phyloP scores from a whole-genome alignment of 2,329 filamentous ascomycete species.

The Penicillium expansum region DNA sequence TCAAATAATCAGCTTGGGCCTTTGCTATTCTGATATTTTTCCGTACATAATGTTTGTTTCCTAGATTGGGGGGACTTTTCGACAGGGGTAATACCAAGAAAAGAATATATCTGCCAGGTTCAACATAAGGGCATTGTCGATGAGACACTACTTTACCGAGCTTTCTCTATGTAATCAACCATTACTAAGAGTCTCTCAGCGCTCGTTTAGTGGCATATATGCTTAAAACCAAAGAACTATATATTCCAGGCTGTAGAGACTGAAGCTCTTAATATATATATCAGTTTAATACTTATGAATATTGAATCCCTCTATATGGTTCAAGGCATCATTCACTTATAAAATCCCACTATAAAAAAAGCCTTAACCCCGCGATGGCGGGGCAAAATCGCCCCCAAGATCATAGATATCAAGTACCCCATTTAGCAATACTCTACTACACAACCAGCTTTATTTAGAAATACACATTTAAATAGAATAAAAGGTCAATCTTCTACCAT shows the following conservation, averaged over 20 bases:
- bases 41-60: not conserved
- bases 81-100: not conserved
- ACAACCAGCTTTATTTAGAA: not conserved
- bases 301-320: not conserved
- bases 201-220: not conserved
- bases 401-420: not conserved
- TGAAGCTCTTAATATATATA: no score
- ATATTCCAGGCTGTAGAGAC: no score
- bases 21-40: not conserved
- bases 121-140: not conserved
- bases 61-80: not conserved
- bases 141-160: not conserved
- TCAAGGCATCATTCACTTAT: not conserved
- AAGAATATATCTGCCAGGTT: not conserved
- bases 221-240: no score
- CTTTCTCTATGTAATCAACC: not conserved
- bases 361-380: not conserved
- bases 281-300: not conserved
- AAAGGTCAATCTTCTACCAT: not conserved
- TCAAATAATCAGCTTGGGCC: no score
- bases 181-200: not conserved
- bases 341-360: no score
- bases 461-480: not conserved
- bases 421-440: not conserved
- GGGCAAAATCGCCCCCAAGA: not conserved